Evolutionary conservation across 768 basidiomycete genomes (phyloP).

Genomic region (Cyclocybe aegerita): DNA sequence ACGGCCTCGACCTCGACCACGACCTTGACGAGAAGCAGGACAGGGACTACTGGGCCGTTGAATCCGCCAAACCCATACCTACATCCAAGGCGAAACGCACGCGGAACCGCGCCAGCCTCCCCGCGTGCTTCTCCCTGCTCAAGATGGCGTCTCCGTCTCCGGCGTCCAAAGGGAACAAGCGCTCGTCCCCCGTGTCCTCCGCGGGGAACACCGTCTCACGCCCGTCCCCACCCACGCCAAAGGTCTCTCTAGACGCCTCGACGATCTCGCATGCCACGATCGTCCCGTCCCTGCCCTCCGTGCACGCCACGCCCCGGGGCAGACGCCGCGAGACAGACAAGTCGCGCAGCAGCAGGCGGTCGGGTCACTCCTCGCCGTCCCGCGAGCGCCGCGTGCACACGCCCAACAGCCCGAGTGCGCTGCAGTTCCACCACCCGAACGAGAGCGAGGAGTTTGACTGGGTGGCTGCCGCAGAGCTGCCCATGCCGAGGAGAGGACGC

Average conservation of each 20-base stretch:
- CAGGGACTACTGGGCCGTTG: slow-evolving; percentile 12
- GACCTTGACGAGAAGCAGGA: slow-evolving; percentile 25
- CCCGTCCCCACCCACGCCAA: slow-evolving; percentile 64
- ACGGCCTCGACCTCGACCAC: slow-evolving; percentile 32
- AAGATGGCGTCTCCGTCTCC: slow-evolving; percentile 48
- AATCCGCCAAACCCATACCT: slow-evolving; percentile 20
- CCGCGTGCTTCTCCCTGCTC: slow-evolving; percentile 74
- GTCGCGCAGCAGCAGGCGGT: slow-evolving; percentile 30
- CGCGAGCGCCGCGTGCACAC: slow-evolving; percentile 30
- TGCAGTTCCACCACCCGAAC: slow-evolving; percentile 9
- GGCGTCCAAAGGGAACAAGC: no score
- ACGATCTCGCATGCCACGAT: slow-evolving; percentile 20
- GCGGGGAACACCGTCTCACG: slow-evolving; percentile 48
- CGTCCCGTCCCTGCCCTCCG: slow-evolving; percentile 20
- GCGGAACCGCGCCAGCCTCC: slow-evolving; percentile 72
- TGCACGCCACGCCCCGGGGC: slow-evolving; percentile 51
- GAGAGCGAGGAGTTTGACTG: slow-evolving; percentile 44
- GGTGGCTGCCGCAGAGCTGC: background rate
- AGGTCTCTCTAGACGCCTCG: slow-evolving; percentile 35
- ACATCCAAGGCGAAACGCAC: slow-evolving; percentile 43
- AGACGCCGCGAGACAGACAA: slow-evolving; percentile 42
- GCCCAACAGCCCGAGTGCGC: slow-evolving; percentile 4
- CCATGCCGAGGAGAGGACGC: slow-evolving; percentile 39
- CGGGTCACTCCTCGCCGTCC: slow-evolving; percentile 30
- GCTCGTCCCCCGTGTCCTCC: slow-evolving; percentile 42